Evolutionary conservation across 1,284 basidiomycete species (phyloP).

Genomic region (Cutaneotrichosporon spelunceum): DNA sequence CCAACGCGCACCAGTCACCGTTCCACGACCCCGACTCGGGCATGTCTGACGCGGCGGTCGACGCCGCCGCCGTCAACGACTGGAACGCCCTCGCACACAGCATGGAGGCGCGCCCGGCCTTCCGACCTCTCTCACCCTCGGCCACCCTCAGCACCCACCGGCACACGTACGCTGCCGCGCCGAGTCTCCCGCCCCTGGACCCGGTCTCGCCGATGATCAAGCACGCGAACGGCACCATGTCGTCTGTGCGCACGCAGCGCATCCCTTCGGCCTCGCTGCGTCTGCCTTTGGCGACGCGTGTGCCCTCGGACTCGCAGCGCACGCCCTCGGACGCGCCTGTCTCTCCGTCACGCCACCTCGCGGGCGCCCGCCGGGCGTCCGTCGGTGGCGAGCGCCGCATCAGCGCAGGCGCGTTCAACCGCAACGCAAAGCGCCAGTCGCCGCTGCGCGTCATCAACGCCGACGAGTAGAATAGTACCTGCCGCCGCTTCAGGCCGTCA

Average conservation of each 20-base stretch:
- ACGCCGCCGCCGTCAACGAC: slow-evolving; percentile 27
- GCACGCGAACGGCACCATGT: not conserved
- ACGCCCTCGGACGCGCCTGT: not conserved
- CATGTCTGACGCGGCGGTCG: slow-evolving; percentile 14
- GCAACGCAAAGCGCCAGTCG: not conserved
- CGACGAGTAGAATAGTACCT: not conserved
- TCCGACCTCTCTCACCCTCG: slow-evolving; percentile 44
- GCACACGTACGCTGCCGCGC: slow-evolving; percentile 8
- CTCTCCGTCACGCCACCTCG: slow-evolving; percentile 6
- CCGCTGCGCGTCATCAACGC: slow-evolving; percentile 17
- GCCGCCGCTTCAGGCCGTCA: no score
- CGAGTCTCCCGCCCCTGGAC: slow-evolving; percentile 17
- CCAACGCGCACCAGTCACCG: slow-evolving; percentile 19
- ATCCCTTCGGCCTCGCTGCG: not conserved
- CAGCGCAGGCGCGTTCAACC: not conserved
- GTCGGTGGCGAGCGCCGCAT: not conserved
- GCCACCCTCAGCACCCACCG: slow-evolving; percentile 39
- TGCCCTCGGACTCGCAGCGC: slow-evolving; percentile 2
- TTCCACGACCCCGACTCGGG: slow-evolving; percentile 10
- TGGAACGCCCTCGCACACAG: slow-evolving; percentile 40
- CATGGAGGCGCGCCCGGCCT: slow-evolving; percentile 39
- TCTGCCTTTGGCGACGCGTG: not conserved
- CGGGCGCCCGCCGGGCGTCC: slow-evolving; percentile 3
- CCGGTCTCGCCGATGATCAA: slow-evolving; percentile 9
- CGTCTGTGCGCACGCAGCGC: not conserved